Percentiles rank a stretch among this genome's conserved stretches.
These are phyloP conservation scores for Neofusicoccum sp. DNA, from an alignment of 2,329 filamentous ascomycete species.

Conservation along the genomic window DNA sequence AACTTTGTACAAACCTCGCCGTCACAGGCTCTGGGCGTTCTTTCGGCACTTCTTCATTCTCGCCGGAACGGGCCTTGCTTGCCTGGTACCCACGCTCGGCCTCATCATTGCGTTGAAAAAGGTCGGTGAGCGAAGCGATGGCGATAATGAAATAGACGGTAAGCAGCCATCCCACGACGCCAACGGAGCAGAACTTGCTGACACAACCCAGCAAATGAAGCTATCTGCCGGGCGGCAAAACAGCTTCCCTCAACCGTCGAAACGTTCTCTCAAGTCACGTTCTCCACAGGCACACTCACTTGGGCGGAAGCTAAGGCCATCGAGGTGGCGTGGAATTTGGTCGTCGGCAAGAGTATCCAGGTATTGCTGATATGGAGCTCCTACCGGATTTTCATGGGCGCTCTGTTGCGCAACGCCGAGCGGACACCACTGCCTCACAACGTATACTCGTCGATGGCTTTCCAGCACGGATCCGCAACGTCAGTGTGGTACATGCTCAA, in stretches of 20 bases:
- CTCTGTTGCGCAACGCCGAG: slow-evolving; percentile 9
- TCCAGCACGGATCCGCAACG: background rate
- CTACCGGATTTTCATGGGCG: slow-evolving; percentile 10
- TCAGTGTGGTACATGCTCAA: slow-evolving; percentile 3
- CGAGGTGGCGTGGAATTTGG: slow-evolving; percentile 14
- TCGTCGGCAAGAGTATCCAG: slow-evolving; percentile 13
- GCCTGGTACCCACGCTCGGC: background rate
- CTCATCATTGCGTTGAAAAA: background rate
- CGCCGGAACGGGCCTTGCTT: background rate
- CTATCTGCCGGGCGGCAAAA: background rate
- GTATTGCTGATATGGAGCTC: background rate
- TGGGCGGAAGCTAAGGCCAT: slow-evolving; percentile 15
- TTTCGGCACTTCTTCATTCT: background rate
- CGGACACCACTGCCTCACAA: background rate
- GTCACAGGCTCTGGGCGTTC: background rate
- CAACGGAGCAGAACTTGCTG: background rate
- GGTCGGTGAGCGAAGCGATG: background rate
- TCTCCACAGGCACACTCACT: slow-evolving; percentile 9
- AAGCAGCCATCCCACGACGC: background rate
- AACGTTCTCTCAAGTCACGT: background rate
- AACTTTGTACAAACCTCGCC: background rate
- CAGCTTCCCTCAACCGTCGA: background rate
- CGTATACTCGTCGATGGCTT: slow-evolving; percentile 7
- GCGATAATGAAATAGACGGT: slow-evolving; percentile 9
- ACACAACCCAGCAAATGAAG: background rate